Evolutionary conservation across 768 basidiomycete species (phyloP).

Genomic region (Dictyophora rubrovolvata): DNA sequence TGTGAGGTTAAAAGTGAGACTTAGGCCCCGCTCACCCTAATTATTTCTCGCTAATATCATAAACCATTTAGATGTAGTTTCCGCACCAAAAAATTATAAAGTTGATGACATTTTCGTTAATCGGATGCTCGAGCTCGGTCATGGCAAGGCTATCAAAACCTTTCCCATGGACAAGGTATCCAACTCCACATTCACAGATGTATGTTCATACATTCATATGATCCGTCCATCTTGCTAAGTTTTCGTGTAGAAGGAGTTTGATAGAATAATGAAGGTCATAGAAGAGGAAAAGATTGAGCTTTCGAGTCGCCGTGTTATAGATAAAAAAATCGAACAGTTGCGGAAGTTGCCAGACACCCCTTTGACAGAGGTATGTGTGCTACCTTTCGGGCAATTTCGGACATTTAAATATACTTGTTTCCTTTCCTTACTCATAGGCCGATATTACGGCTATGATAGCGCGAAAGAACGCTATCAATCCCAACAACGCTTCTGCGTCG

Average conservation of each 20-base stretch:
- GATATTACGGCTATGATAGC: constrained; percentile 75
- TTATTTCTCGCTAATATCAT: constrained; percentile 4
- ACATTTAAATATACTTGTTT: not conserved
- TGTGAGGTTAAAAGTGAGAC: constrained; percentile 69
- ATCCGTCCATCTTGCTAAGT: not conserved
- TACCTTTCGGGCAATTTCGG: not conserved
- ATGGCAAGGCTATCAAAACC: constrained; percentile 52
- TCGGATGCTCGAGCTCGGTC: constrained; percentile 61
- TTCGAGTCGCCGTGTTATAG: constrained; percentile 56
- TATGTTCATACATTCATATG: constrained; percentile 25
- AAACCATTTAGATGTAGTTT: constrained; percentile 35
- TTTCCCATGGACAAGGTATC: constrained; percentile 85
- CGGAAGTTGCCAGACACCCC: constrained; percentile 45
- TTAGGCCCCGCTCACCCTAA: not conserved
- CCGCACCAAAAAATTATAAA: constrained; percentile 57
- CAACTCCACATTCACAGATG: constrained; percentile 54
- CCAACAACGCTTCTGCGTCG: constrained; percentile 20
- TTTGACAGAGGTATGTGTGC: constrained; percentile 63
- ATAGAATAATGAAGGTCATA: constrained; percentile 39
- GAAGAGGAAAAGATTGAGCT: constrained; percentile 45
- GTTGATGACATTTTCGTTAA: constrained; percentile 56
- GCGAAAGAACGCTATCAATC: constrained; percentile 37
- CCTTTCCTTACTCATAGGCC: constrained; percentile 34
- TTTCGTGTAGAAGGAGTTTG: constrained; percentile 59
- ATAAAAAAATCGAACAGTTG: constrained; percentile 58